These are phyloP conservation scores for Yamadazyma kanchanaburiensis DNA, from an alignment of 1,139 yeast species.

Conservation along the genomic window DNA sequence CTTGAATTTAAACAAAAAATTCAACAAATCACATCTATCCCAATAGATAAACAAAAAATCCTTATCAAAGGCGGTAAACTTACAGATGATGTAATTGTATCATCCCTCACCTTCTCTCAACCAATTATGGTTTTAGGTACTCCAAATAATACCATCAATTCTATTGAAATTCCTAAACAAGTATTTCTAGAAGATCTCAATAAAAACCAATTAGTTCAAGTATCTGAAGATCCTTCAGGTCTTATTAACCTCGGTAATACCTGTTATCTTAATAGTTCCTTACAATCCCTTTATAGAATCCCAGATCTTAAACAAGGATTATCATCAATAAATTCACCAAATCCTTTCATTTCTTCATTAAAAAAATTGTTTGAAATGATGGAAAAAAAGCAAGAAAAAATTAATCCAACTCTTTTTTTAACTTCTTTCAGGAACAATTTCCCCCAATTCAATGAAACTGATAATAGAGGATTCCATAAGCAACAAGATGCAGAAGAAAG, in stretches of 20 bases:
- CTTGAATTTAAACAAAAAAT: conserved; percentile 69
- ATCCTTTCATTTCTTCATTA: conserved; percentile 24
- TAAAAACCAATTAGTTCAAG: conserved; percentile 36
- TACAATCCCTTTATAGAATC: conserved; percentile 73
- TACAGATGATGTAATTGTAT: conserved; percentile 53
- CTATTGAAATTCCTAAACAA: conserved; percentile 52
- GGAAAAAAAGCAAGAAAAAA: conserved; percentile 43
- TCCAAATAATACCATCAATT: conserved; percentile 66
- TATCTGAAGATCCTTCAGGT: conserved; percentile 68
- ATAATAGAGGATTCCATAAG: conserved; percentile 66
- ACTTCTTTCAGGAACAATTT: conserved; percentile 59
- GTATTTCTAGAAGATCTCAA: conserved; percentile 72
- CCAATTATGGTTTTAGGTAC: conserved; percentile 90
- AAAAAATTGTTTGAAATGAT: conserved; percentile 45
- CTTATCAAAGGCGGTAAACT: conserved; percentile 88
- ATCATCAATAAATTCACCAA: conserved; percentile 11
- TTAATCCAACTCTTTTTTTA: conserved; percentile 64
- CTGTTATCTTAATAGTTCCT: conserved; percentile 86
- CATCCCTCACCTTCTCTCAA: conserved; percentile 54
- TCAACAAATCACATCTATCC: conserved; percentile 72
- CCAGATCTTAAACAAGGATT: conserved; percentile 51
- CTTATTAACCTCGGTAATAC: conserved; percentile 88
- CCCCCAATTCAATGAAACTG: conserved; percentile 88
- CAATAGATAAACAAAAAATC: conserved; percentile 84
- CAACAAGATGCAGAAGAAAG: conserved; percentile 99